phyloP scores from a whole-genome alignment of 2,329 filamentous ascomycete genomes.

The Scedosporium dehoogii region DNA sequence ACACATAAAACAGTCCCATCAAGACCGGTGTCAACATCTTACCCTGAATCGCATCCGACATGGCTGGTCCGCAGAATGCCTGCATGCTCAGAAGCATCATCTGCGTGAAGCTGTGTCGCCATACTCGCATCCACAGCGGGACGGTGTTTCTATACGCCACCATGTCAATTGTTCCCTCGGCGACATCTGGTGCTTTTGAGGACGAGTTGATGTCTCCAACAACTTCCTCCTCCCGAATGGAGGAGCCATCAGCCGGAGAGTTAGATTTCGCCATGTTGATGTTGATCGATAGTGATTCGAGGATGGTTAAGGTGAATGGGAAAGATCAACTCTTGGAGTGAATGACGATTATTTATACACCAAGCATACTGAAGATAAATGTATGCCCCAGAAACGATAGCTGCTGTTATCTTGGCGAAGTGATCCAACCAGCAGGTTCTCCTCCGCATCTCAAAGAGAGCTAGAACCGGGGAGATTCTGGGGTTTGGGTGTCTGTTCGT shows the following conservation, averaged over 20 bases:
- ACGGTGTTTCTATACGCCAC: conserved; percentile 15
- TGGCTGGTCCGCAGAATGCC: conserved; percentile 30
- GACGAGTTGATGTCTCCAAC: not conserved
- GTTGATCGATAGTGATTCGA: no score
- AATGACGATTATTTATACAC: not conserved
- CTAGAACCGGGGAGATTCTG: not conserved
- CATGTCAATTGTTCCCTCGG: conserved; percentile 24
- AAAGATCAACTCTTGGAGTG: no score
- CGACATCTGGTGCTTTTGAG: not conserved
- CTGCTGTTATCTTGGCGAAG: not conserved
- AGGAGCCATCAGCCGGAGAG: not conserved
- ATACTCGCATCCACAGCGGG: conserved; percentile 32
- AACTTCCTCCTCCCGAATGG: not conserved
- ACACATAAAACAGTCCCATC: not conserved
- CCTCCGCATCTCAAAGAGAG: not conserved
- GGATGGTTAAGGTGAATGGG: no score
- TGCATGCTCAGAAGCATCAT: conserved; percentile 37
- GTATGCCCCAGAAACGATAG: not conserved
- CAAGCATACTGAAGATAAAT: not conserved
- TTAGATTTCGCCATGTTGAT: conserved; percentile 1
- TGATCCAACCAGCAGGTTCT: not conserved
- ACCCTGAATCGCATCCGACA: conserved; percentile 29
- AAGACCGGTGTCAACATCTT: conserved; percentile 2
- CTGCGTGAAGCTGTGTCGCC: conserved; percentile 36
- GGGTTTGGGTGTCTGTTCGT: not conserved